Evolutionary conservation across 345 rosid species (phyloP), one percentile per base, ranked within the genome.

Genomic region (Camelina neglecta): DNA sequence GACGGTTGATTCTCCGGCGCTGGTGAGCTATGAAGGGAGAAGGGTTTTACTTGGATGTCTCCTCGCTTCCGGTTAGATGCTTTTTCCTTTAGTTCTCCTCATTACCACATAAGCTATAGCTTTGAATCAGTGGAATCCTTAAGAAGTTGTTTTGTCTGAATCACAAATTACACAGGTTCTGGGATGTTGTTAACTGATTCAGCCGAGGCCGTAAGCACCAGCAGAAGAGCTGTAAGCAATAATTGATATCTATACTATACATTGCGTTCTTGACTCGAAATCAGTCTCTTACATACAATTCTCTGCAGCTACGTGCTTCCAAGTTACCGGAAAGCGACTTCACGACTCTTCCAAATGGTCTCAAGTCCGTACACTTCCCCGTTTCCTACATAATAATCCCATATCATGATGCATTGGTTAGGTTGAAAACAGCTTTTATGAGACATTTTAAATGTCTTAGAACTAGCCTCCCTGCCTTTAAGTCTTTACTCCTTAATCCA

Each of bases 121-220:
- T 73, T 73, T 65, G 31, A 26, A 24, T 65, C 62, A 63, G 4
- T 45, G 16, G 9, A 58, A 48, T 64, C 23, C 11, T 71, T 38
- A 49, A 29, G 2, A 1, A 6, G 61, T 73, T 62, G 55, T 7
- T 35, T 66, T 57, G 59, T 16, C 55, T 69, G 75, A 71, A 49
- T 57, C 4, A 69, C 31, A 29, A 29, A 65, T 44, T 12, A 13
- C 71, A 67, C 85, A 91, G 96, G 83, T 74, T 83, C 85, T 79
- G 92, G 82, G 35, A 15, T 66, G 49, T 53, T 65, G 68, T 64
- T 76, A 66, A 82, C 77, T 69, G 86, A 87, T 83, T 85, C 76
- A 74, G 86, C 95, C 21, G 85, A 89, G 71, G 98, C 97, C 73
- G 98, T 70, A 61, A 94, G 93, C 86, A 91, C 97, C 21, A 94